Percentiles rank a stretch among this genome's conserved stretches.
These are phyloP conservation scores for Endocladia muricata DNA, from an alignment of 31 red algal genomes.

Conservation along the genomic window DNA sequence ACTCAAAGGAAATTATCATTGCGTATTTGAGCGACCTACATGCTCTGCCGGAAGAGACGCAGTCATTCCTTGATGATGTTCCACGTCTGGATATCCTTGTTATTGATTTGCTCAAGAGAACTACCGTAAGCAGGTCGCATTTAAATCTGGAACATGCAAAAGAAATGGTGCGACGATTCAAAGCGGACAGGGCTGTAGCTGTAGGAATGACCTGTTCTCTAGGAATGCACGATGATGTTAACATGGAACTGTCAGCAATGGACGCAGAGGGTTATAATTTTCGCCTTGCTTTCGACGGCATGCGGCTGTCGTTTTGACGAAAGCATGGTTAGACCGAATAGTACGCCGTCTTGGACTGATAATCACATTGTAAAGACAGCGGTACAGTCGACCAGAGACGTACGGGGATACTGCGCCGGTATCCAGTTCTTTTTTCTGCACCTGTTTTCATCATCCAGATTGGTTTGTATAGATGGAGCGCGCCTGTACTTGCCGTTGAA, in stretches of 20 bases:
- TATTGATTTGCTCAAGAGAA: constrained; percentile 39
- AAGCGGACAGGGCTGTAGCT: constrained; percentile 29
- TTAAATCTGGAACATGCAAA: constrained; percentile 14
- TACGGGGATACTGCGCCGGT: too few relatives aligned
- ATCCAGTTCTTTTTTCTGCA: too few relatives aligned
- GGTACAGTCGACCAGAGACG: too few relatives aligned
- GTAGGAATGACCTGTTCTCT: constrained; percentile 80
- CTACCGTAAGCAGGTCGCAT: constrained; percentile 23
- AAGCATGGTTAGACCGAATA: background rate
- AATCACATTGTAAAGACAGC: too few relatives aligned
- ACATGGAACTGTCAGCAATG: constrained; percentile 24
- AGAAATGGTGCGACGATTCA: constrained; percentile 30
- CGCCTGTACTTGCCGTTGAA: too few relatives aligned
- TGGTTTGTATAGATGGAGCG: too few relatives aligned
- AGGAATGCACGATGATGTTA: constrained; percentile 61
- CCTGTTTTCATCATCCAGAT: too few relatives aligned
- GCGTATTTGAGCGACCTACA: constrained; percentile 66
- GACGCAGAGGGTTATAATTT: constrained; percentile 36
- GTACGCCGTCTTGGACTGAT: too few relatives aligned
- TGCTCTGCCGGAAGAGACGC: constrained; percentile 36
- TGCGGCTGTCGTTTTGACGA: constrained; percentile 41
- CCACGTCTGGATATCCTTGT: constrained; percentile 57
- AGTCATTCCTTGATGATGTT: constrained; percentile 16
- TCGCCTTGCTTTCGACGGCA: constrained; percentile 59
- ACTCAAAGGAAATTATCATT: constrained; percentile 17